Evolutionary conservation across 108 stramenopile species (phyloP).

Genomic region (Aurantiochytrium sp.): DNA sequence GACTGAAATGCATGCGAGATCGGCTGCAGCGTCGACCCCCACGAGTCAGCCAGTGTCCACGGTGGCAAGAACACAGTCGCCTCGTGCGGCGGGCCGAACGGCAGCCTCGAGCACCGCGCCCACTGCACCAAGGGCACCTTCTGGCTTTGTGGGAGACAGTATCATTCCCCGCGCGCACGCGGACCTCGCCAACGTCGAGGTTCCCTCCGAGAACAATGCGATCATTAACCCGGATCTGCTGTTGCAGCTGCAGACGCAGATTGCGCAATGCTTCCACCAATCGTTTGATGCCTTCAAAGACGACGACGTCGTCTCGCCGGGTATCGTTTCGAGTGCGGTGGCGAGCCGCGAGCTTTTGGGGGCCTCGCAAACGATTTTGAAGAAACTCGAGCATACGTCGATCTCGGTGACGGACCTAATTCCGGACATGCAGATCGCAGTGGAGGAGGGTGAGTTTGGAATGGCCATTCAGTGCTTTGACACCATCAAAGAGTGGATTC

Average conservation of each 20-base stretch:
- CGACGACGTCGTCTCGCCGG: background rate
- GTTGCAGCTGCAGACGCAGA: constrained; percentile 3
- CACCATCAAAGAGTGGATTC: constrained; percentile 19
- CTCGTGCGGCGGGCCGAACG: too few relatives aligned
- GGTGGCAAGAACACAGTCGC: too few relatives aligned
- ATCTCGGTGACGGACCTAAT: background rate
- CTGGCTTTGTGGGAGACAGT: background rate
- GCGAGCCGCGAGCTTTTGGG: constrained; percentile 13
- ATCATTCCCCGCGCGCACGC: background rate
- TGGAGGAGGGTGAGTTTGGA: constrained; percentile 10
- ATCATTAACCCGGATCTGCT: background rate
- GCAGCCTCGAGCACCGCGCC: too few relatives aligned
- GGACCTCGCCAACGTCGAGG: background rate
- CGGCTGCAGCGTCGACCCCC: too few relatives aligned
- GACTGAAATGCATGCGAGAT: too few relatives aligned
- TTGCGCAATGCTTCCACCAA: constrained; percentile 11
- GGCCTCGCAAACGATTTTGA: background rate
- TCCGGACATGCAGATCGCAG: constrained; percentile 9
- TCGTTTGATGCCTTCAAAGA: constrained; percentile 5
- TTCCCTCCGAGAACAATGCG: background rate
- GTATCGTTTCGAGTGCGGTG: constrained; percentile 4
- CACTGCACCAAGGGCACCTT: too few relatives aligned
- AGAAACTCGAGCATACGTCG: constrained; percentile 7
- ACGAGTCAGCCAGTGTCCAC: too few relatives aligned
- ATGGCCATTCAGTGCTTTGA: constrained; percentile 4